Base-by-base conservation (phyloP, 441 rosid species). In the Lepidium campestre region DNA sequence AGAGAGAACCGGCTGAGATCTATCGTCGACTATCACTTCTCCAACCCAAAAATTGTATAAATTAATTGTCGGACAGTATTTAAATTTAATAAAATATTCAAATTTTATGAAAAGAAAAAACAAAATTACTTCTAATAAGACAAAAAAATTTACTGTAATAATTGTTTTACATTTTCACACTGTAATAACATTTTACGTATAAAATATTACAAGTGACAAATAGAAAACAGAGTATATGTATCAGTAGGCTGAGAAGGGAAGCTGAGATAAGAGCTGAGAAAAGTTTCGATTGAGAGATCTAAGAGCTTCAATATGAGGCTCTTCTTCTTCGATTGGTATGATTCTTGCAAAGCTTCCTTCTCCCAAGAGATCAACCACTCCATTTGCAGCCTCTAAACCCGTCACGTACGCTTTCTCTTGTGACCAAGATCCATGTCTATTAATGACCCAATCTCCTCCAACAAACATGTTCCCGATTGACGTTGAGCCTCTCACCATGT, bases 351-450 rank as follows among this genome's bases (percentile, higher is more conserved):
- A 81, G 59, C 78, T 76, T 77, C 91, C 87, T 12, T 76, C 79
- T 69, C 70, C 82, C n/a, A 84, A 73, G 50, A 73, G 71, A 72
- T 81, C 84, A 6, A 82, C 74, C 20, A 70, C 86, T 23, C 62
- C 44, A 62, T 84, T 85, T 1, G 85, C 85, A 3, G 86, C 83
- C 66, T 81, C 94, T 0, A 77, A 79, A 22, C 89, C 89, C 0
- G 78, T 77, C n/a, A 82, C 88, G 37, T 77, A 80, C 14, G 83
- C 75, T 61, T 79, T 87, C 72, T 85, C 84, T 85, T 82, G 87
- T 49, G 85, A 81, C 84, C 91, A 84, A 9, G 91, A 85, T 52
- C 91, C 91, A 22, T 85, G 94, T 10, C 88, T 75, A 42, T 59
- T 81, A 60, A 79, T 54, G 11, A 85, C 79, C 14, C 44, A 39